Percentiles rank a stretch among this genome's conserved stretches.
phyloP scores from a whole-genome alignment of 148 eudicot genomes.

The Amaranthus cruentus region DNA sequence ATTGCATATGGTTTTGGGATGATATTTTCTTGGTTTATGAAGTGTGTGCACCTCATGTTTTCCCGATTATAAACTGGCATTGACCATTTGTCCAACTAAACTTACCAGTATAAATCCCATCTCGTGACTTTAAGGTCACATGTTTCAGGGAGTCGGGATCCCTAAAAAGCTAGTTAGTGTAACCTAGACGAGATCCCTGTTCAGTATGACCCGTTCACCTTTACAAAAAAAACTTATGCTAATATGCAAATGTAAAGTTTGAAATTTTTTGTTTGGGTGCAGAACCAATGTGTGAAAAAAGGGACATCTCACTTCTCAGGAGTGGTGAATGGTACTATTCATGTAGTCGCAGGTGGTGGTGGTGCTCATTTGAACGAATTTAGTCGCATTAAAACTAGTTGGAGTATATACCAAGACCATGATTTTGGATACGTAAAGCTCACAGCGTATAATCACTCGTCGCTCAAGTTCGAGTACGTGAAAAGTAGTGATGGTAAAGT shows the following conservation, averaged over 20 bases:
- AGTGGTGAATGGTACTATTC: constrained; percentile 74
- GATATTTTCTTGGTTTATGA: too few species aligned
- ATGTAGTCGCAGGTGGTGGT: constrained; percentile 74
- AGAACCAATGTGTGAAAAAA: constrained; percentile 62
- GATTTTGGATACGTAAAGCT: constrained; percentile 76
- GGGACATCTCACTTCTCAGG: constrained; percentile 64
- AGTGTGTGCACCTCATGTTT: too few species aligned
- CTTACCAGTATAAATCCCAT: background rate
- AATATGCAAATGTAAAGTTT: too few species aligned
- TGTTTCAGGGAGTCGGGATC: background rate
- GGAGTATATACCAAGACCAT: constrained; percentile 62
- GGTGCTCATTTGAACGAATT: constrained; percentile 60
- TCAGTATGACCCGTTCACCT: too few species aligned
- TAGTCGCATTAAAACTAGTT: constrained; percentile 35
- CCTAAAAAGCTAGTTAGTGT: background rate
- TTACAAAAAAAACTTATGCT: too few species aligned
- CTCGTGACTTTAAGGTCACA: background rate
- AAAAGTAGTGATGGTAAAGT: constrained; percentile 32
- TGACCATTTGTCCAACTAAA: background rate
- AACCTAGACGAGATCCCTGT: too few species aligned
- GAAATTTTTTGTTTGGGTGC: constrained; percentile 3
- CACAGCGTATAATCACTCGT: constrained; percentile 72
- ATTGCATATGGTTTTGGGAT: too few species aligned
- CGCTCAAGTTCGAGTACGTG: constrained; percentile 71
- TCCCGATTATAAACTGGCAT: too few species aligned